These are phyloP conservation scores for Capronia epimyces DNA, from an alignment of 2,329 filamentous ascomycete species.

Conservation along the genomic window DNA sequence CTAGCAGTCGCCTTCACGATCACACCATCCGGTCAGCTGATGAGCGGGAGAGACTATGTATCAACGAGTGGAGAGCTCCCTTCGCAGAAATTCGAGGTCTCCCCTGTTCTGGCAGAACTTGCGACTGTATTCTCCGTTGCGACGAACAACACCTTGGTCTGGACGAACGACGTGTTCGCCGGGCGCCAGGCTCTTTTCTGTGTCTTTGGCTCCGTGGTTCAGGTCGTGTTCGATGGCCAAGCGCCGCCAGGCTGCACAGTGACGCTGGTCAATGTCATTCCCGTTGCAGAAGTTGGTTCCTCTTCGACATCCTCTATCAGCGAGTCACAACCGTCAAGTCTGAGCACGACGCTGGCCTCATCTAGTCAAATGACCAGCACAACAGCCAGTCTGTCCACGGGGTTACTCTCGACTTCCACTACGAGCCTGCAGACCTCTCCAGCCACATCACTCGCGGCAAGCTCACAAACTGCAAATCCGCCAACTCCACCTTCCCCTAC, in stretches of 20 bases:
- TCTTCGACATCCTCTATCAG: conserved; percentile 1
- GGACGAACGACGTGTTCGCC: conserved; percentile 20
- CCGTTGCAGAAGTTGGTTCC: neutral
- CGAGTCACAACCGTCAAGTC: conserved; percentile 4
- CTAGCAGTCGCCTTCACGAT: conserved; percentile 14
- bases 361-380: neutral
- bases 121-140: conserved; percentile 17
- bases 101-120: conserved; percentile 8
- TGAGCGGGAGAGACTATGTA: conserved; percentile 13
- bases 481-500: neutral
- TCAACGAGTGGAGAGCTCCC: conserved; percentile 15
- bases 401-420: neutral
- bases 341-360: neutral
- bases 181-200: conserved; percentile 22
- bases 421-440: neutral
- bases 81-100: conserved; percentile 15
- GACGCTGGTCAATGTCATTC: conserved; percentile 9
- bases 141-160: conserved; percentile 12
- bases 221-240: conserved; percentile 17
- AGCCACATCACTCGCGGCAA: neutral
- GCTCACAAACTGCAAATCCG: neutral
- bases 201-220: conserved; percentile 11
- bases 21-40: conserved; percentile 17
- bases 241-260: conserved; percentile 13
- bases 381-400: neutral